phyloP scores from a whole-genome alignment of 495 filamentous ascomycete genomes.

The Xylaria castorea region DNA sequence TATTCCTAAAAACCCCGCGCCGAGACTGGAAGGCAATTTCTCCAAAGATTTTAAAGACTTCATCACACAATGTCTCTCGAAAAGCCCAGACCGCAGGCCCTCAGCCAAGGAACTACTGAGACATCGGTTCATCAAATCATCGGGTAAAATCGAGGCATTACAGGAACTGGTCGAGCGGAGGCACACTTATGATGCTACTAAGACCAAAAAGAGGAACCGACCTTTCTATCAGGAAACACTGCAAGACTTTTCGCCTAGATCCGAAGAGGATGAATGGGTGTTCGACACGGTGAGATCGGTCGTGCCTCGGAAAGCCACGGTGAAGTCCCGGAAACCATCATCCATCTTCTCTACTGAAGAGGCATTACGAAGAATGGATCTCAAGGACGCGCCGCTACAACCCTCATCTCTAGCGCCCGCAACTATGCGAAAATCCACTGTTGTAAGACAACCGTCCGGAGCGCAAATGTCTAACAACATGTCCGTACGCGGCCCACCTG shows the following conservation, averaged over 20 bases:
- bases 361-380: slow-evolving; percentile 64
- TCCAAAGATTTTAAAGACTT: slow-evolving; percentile 95
- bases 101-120: slow-evolving; percentile 87
- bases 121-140: slow-evolving; percentile 86
- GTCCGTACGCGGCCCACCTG: slow-evolving; percentile 57
- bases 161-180: slow-evolving; percentile 87
- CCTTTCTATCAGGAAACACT: slow-evolving; percentile 93
- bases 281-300: slow-evolving; percentile 90
- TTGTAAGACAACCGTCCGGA: slow-evolving; percentile 60
- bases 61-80: slow-evolving; percentile 84
- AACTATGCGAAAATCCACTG: slow-evolving; percentile 59
- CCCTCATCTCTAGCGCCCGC: slow-evolving; percentile 53
- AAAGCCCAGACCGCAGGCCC: slow-evolving; percentile 83
- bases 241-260: slow-evolving; percentile 70
- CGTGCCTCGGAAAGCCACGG: slow-evolving; percentile 48
- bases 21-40: slow-evolving; percentile 84
- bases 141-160: slow-evolving; percentile 81
- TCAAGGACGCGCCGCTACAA: slow-evolving; percentile 62
- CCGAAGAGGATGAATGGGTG: slow-evolving; percentile 90
- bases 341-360: slow-evolving; percentile 59
- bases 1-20: slow-evolving; percentile 90
- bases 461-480: slow-evolving; percentile 51
- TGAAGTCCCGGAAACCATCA: slow-evolving; percentile 60
- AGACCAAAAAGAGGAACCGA: slow-evolving; percentile 63
- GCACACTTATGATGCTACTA: slow-evolving; percentile 75